Evolutionary conservation across 2,329 filamentous ascomycete species (phyloP).

Genomic region (Drechslerella stenobrocha): DNA sequence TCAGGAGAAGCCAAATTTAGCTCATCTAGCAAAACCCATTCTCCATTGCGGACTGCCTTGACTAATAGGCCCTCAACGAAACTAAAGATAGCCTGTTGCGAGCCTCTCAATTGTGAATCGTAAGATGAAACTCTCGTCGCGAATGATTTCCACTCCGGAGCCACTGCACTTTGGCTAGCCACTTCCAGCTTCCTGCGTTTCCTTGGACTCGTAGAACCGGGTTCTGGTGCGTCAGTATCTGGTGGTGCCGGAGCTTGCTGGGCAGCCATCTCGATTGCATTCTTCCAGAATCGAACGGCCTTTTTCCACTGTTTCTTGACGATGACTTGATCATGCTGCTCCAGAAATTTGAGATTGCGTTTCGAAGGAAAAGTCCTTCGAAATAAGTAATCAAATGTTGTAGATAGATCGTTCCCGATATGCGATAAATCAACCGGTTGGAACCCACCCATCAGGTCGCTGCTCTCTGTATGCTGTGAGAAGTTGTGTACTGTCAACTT

Average conservation of each 20-base stretch:
- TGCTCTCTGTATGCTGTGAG: conserved; percentile 95
- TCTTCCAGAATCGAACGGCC: conserved; percentile 81
- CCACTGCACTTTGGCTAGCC: conserved; percentile 61
- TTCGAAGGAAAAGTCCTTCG: conserved; percentile 80
- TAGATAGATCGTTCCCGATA: conserved; percentile 79
- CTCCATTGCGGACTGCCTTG: conserved; percentile 90
- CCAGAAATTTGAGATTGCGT: conserved; percentile 84
- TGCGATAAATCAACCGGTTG: conserved; percentile 80
- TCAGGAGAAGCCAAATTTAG: conserved; percentile 95
- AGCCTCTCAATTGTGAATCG: conserved; percentile 66
- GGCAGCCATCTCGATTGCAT: conserved; percentile 84
- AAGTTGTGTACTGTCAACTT: conserved; percentile 91
- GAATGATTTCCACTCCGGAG: conserved; percentile 80
- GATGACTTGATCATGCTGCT: conserved; percentile 76
- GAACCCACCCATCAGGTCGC: conserved; percentile 93
- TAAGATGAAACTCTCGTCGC: conserved; percentile 63
- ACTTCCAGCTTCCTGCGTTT: conserved; percentile 67
- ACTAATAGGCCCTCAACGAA: conserved; percentile 96
- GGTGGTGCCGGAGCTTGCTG: conserved; percentile 66
- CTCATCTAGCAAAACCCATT: conserved; percentile 96
- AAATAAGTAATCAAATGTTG: conserved; percentile 91
- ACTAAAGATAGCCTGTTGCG: conserved; percentile 66
- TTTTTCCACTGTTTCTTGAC: conserved; percentile 84
- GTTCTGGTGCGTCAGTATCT: conserved; percentile 57
- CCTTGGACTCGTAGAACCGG: conserved; percentile 62